phyloP scores from a whole-genome alignment of 352 stramenopile genomes.

The Phytopythium boreale region DNA sequence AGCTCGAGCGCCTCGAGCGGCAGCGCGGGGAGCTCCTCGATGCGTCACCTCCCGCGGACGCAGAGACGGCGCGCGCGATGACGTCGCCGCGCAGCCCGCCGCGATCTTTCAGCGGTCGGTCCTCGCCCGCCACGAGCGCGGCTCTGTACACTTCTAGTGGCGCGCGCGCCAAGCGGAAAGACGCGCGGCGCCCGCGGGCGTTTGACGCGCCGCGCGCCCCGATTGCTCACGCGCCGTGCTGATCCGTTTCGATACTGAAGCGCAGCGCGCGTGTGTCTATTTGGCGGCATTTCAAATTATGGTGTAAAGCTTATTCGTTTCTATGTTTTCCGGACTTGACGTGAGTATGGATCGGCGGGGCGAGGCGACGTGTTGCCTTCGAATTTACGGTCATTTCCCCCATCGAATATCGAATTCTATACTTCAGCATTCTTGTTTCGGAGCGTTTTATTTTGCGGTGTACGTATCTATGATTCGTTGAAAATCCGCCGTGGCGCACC shows the following conservation, averaged over 20 bases:
- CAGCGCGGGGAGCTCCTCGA: slow-evolving; percentile 7
- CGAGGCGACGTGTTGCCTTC: background rate
- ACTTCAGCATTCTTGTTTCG: background rate
- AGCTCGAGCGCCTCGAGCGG: slow-evolving; percentile 43
- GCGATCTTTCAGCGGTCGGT: slow-evolving; percentile 6
- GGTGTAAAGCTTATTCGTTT: background rate
- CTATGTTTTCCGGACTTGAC: background rate
- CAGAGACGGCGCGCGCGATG: slow-evolving; percentile 8
- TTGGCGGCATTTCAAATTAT: background rate
- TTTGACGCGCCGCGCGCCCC: background rate
- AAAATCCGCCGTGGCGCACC: background rate
- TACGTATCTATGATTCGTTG: slow-evolving; percentile 6
- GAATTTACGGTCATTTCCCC: background rate
- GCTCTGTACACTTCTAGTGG: background rate
- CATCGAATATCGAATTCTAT: background rate
- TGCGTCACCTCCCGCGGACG: background rate
- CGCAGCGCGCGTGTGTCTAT: background rate
- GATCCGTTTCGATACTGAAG: background rate
- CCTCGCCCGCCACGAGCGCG: background rate
- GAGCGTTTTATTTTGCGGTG: background rate
- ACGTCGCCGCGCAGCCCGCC: background rate
- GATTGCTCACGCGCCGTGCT: slow-evolving; percentile 11
- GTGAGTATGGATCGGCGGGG: background rate
- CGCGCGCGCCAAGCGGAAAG: slow-evolving; percentile 4
- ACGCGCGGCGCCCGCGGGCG: background rate